A percentile compares a stretch with the other conserved stretches of the same genome.
Evolutionary conservation across 306 rosid species (phyloP).

Genomic region (Boehmeria nivea): DNA sequence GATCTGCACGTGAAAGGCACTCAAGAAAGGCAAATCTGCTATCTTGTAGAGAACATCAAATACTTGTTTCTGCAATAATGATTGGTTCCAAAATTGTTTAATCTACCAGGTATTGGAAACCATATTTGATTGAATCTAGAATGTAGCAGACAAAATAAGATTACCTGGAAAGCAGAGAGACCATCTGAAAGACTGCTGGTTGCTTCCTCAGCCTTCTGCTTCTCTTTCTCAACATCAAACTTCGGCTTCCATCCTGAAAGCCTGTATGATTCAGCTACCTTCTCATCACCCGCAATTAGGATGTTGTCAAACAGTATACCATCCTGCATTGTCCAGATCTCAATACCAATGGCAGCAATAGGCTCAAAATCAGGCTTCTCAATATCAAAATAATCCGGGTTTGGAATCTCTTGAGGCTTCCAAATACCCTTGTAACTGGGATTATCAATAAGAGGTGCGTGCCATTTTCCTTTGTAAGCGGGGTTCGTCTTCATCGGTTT

Average conservation of each 20-base stretch:
- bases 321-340: slow-evolving; percentile 98
- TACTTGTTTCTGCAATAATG: slow-evolving; percentile 65
- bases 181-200: slow-evolving; percentile 45
- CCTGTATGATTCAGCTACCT: slow-evolving; percentile 61
- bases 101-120: too few relatives aligned
- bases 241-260: slow-evolving; percentile 85
- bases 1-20: slow-evolving; percentile 52
- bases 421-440: slow-evolving; percentile 89
- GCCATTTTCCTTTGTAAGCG: slow-evolving; percentile 92
- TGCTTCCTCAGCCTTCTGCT: slow-evolving; percentile 66
- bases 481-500: slow-evolving; percentile 90
- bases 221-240: slow-evolving; percentile 68
- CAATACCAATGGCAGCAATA: slow-evolving; percentile 83
- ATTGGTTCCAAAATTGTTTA: too few relatives aligned
- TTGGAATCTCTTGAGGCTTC: slow-evolving; percentile 81
- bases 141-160: not conserved
- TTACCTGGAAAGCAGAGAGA: slow-evolving; percentile 62
- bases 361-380: slow-evolving; percentile 79
- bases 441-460: slow-evolving; percentile 81
- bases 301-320: slow-evolving; percentile 87
- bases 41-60: slow-evolving; percentile 80
- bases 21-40: slow-evolving; percentile 71
- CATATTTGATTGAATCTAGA: too few relatives aligned
- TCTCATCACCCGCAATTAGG: slow-evolving; percentile 68
- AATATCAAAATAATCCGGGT: slow-evolving; percentile 75